Base-by-base conservation (phyloP, 2,329 filamentous ascomycete species). In the Alternaria brassicicola region DNA sequence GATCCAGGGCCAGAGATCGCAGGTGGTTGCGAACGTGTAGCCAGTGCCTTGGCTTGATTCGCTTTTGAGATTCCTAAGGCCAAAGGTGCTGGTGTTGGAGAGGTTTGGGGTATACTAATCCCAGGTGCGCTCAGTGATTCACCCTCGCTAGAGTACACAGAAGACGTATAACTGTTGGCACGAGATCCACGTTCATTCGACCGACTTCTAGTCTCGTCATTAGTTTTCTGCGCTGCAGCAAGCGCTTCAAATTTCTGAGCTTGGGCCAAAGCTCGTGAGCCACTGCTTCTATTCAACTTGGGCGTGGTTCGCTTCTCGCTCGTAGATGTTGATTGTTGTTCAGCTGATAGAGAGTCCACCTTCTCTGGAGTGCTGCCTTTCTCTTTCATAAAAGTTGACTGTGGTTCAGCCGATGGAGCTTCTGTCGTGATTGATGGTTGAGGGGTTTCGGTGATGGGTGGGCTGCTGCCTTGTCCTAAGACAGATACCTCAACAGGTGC, bases 221-320 rank as follows among this genome's bases (percentile, higher is more conserved):
- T 12, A 17, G 45, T 1, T 4, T 59, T 63, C 6, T 59, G 57
- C 17, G 59, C 64, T 46, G 62, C 60, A 36, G 64, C 64, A 65
- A 72, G 57, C 8, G 68, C 62, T 47, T 75, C 72, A 39, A 75
- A 75, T 56, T 63, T 69, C 26, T 73, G 70, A 4, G 72, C 72
- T 55, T 75, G 69, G 7, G 69, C 64, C 26, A 75, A 53, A 2
- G 71, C 57, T 61, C 64, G 62, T 3, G 67, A 64, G 17, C 69
- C 68, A 26, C 69, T 73, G 43, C 59, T 71, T 41, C 72, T 58
- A 12, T 58, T 55, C 3, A 58, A 31, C 25, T 70, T 71, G 2
- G 69, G 70, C 2, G 65, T 70, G 1, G 62, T 59, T 13, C 66
- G 60, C 13, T 50, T 71, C 26, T 69, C 64, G 12, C 25, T 51